phyloP scores from a whole-genome alignment of 2,329 filamentous ascomycete species.

The Dactylellina leptospora region DNA sequence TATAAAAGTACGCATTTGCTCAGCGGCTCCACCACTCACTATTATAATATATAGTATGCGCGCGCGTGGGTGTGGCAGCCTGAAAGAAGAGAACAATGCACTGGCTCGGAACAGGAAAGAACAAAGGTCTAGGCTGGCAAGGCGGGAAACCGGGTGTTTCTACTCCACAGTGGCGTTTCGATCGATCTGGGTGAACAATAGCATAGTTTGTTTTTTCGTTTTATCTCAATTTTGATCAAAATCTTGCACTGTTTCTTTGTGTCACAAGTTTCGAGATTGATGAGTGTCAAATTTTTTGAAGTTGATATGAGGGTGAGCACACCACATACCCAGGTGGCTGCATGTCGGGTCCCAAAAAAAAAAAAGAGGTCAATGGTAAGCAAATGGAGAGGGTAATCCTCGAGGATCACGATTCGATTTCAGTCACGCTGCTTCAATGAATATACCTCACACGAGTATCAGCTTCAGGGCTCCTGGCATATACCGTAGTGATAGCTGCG shows the following conservation, averaged over 20 bases:
- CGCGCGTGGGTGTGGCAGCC: constrained; percentile 38
- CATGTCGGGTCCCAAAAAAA: constrained; percentile 3
- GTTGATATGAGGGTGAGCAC: neutral
- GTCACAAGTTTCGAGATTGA: constrained; percentile 1
- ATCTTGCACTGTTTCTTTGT: neutral
- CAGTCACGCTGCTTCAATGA: constrained; percentile 2
- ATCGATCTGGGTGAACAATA: constrained; percentile 4
- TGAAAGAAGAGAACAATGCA: constrained; percentile 43
- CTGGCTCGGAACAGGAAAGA: constrained; percentile 50
- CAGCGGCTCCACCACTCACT: constrained; percentile 7
- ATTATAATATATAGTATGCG: neutral
- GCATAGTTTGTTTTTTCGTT: neutral
- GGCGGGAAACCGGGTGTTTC: constrained; percentile 34
- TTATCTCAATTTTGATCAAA: neutral
- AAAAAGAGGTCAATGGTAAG: neutral
- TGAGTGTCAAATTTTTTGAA: neutral
- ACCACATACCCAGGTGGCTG: neutral
- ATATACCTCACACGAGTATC: constrained; percentile 18
- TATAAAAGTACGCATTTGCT: neutral
- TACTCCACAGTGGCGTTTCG: constrained; percentile 1
- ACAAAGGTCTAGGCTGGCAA: constrained; percentile 51
- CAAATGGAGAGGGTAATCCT: constrained; percentile 7
- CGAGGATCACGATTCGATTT: neutral
- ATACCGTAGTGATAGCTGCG: too few relatives aligned
- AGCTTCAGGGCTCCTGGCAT: neutral